Evolutionary conservation across 208 protist species (phyloP).

Genomic region (Angomonas ambiguus): DNA sequence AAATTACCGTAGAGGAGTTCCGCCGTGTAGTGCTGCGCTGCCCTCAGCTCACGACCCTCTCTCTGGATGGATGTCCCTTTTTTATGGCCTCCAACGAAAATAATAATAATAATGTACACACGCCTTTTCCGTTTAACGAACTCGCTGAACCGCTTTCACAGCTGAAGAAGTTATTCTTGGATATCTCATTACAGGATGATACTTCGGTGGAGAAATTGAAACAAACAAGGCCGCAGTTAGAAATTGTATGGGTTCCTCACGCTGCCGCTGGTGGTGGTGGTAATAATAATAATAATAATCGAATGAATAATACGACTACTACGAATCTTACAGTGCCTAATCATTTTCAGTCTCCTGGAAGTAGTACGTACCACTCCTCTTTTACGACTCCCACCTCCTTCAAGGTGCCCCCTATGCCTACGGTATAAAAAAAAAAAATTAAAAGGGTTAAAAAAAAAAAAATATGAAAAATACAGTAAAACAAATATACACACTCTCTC

Average conservation of each 20-base stretch:
- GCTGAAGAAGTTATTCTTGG: neutral
- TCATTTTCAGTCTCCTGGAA: neutral
- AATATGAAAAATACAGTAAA: neutral
- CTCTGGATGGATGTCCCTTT: conserved; percentile 36
- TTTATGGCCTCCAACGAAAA: conserved; percentile 13
- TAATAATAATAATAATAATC: conserved; percentile 3
- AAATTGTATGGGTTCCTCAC: no score
- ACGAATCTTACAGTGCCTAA: neutral
- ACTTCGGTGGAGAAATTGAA: neutral
- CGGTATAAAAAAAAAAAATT: conserved; percentile 2
- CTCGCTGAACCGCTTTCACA: neutral
- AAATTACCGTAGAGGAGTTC: conserved; percentile 29
- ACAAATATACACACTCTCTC: neutral
- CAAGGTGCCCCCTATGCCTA: neutral
- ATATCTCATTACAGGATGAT: neutral
- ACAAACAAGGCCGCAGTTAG: no score
- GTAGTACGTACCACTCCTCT: neutral
- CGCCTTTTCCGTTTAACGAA: neutral
- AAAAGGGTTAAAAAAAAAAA: conserved; percentile 4
- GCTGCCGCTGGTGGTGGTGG: no score
- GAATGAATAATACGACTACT: neutral
- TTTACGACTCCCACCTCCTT: neutral
- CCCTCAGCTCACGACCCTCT: conserved; percentile 26
- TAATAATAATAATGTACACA: neutral
- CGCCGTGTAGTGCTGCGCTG: conserved; percentile 17